Evolutionary conservation across 768 basidiomycete species (phyloP).

Genomic region (Auricularia auricula-judae): DNA sequence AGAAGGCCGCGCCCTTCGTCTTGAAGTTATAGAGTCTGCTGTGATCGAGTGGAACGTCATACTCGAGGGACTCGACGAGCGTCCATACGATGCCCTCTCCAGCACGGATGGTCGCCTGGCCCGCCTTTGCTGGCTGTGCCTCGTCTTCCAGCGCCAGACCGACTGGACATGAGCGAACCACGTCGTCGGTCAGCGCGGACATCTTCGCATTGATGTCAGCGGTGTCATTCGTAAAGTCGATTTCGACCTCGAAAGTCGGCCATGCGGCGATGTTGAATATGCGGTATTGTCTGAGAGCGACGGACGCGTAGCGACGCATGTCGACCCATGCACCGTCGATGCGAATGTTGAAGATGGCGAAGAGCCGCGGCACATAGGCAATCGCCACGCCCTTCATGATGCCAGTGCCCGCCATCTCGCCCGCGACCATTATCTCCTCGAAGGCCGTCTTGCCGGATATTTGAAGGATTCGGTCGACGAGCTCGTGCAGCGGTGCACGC

Average conservation of each 20-base stretch:
- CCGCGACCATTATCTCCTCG: slow-evolving; percentile 2
- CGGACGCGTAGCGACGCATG: slow-evolving; percentile 1
- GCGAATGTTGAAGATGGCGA: slow-evolving; percentile 7
- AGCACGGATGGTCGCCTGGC: not conserved
- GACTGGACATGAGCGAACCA: not conserved
- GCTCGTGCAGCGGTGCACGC: not conserved
- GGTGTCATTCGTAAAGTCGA: not conserved
- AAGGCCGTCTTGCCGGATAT: not conserved
- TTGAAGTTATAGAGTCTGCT: slow-evolving; percentile 5
- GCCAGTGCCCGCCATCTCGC: slow-evolving; percentile 4
- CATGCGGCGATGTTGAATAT: slow-evolving; percentile 3
- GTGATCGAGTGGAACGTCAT: not conserved
- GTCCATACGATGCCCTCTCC: slow-evolving; percentile 7
- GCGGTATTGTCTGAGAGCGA: not conserved
- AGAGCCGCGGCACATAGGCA: not conserved
- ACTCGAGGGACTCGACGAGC: slow-evolving; percentile 1
- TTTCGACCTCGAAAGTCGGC: slow-evolving; percentile 2
- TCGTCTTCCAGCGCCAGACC: not conserved
- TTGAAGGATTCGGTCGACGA: slow-evolving; percentile 1
- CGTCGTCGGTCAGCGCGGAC: not conserved
- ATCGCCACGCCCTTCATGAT: slow-evolving; percentile 6
- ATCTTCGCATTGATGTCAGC: not conserved
- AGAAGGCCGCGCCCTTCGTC: slow-evolving; percentile 5
- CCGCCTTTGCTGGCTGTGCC: not conserved
- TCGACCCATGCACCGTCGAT: slow-evolving; percentile 6